Base-by-base conservation (phyloP, 805 yeast genomes). In the Metschnikowia gelsemii region DNA sequence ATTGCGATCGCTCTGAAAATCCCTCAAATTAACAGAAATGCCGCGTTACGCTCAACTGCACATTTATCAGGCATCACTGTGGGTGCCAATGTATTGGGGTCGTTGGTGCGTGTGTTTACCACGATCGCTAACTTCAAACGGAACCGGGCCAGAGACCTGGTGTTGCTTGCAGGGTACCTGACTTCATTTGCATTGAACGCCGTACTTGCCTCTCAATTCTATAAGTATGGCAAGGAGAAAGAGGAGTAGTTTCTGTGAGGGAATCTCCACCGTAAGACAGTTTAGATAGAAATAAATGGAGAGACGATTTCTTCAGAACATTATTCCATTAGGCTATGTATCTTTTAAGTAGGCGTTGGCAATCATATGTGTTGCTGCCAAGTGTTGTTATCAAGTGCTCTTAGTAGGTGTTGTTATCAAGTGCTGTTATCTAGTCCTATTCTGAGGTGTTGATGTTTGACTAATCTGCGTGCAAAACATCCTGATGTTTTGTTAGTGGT, bases 41-140 rank as follows among this genome's bases (percentile, higher is more conserved):
- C 58, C 18, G 53, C 47, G 17, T 58, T 69, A 46, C 55, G 58
- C 32, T 64, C 72, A 2, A 65, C 74, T 1, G 51, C 50, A 13
- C 72, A 66, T 45, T 63, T 70, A 32, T 61, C 70, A 8, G 59
- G 52, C 20, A 52, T 67, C 32, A 69, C 72, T n/a, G 58, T 69
- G 24, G 57, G 64, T 20, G 75, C 74, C 42, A 70, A 68, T 47
- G 59, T 62, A 27, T 31, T 64, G 17, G 75, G 75, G 2, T 61
- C 73, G 8, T 50, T 61, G 33, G 52, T 64, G 34, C 58, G 75
- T 35, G 68, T 70, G 16, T 68, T 63, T 50, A 69, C 75, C 28
- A 65, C 74, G 8, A 38, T 60, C 11, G 62, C 64, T 45, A 59
- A 59, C 43, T 63, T 57, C 52, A 55, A 58, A 45, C 44, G 53